Evolutionary conservation across 305 asterid species (phyloP), one percentile per base, ranked within the genome.

Genomic region (Galium porrigens): DNA sequence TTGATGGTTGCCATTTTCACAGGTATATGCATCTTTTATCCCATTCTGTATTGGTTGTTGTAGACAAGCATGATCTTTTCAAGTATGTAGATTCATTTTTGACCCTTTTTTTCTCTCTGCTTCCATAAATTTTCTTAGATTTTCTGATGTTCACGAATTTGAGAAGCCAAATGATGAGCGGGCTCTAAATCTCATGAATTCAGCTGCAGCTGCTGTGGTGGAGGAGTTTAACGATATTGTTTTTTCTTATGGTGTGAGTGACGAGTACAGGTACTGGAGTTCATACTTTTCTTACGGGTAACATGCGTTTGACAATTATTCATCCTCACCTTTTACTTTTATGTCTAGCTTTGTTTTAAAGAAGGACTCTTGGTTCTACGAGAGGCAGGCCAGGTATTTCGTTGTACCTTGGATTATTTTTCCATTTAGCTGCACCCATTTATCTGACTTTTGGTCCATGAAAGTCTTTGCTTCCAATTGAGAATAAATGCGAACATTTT

Each of bases 1-100:
- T 90, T 61, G 95, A 90, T 75, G 97, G 97, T 65, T 90, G 96
- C 64, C 96, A 86, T 77, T 90, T 90, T 79, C 95, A 83, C 76
- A 81, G 95, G 94, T 87, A 74, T 66, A 53, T 55, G 42, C 56
- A 49, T 0, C 61, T 61, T 59, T 63, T 68, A 33, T 25, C 49
- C 51, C 39, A 37, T 71, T 53, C 27, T 49, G 27, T 63, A 42
- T 54, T 61, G 62, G 41, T 53, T n/a, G 57, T 14, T 46, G 34
- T 57, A 20, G 44, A 49, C 17, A 41, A 65, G 63, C 59, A 30
- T 49, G 11, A 39, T 37, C 46, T 29, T 25, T 15, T 25, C 9
- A 37, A 37, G 33, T 20, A 61, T 36, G 39, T 56, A 63, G 53
- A 30, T 60, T 27, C 36, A 49, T 33, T 54, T 22, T 11, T 68